Evolutionary conservation across 371 early-diverging fungal species (phyloP).

Genomic region (Lichtheimia hyalospora): DNA sequence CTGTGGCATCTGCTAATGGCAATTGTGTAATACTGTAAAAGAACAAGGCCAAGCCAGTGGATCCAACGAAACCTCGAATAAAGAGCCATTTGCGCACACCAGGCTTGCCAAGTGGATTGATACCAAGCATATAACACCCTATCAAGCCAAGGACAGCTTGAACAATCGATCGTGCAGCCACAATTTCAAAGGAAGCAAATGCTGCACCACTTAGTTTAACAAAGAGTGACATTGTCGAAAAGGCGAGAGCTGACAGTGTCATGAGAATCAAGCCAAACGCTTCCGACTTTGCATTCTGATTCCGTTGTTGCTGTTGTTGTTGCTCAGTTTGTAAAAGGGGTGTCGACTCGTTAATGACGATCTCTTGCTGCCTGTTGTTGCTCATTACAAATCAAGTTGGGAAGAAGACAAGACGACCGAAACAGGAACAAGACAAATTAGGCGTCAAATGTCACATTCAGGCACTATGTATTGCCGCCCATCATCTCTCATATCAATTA

Average conservation of each 20-base stretch:
- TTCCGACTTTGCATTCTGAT: slow-evolving; percentile 12
- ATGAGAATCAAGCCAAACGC: slow-evolving; percentile 41
- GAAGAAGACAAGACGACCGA: slow-evolving; percentile 4
- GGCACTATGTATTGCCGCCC: not conserved
- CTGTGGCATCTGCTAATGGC: slow-evolving; percentile 77
- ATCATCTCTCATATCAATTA: not conserved
- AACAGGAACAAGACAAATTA: not conserved
- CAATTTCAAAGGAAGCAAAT: slow-evolving; percentile 68
- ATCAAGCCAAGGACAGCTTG: slow-evolving; percentile 60
- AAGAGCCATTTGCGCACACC: slow-evolving; percentile 54
- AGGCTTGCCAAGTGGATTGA: slow-evolving; percentile 59
- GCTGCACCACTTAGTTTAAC: slow-evolving; percentile 59
- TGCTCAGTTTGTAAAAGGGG: slow-evolving; percentile 4
- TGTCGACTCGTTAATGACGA: slow-evolving; percentile 3
- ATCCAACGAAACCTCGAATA: slow-evolving; percentile 63
- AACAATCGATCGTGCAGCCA: slow-evolving; percentile 65
- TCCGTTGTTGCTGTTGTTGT: not conserved
- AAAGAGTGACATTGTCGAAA: slow-evolving; percentile 65
- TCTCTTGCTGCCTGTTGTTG: not conserved
- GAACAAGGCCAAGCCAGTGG: slow-evolving; percentile 65
- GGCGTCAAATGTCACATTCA: not conserved
- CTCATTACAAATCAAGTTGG: not conserved
- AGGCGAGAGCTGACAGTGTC: slow-evolving; percentile 68
- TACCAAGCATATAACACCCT: slow-evolving; percentile 44
- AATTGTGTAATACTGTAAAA: slow-evolving; percentile 68